Conservation (phyloP, 352 stramenopile genomes). For the Pythium aristosporum region DNA sequence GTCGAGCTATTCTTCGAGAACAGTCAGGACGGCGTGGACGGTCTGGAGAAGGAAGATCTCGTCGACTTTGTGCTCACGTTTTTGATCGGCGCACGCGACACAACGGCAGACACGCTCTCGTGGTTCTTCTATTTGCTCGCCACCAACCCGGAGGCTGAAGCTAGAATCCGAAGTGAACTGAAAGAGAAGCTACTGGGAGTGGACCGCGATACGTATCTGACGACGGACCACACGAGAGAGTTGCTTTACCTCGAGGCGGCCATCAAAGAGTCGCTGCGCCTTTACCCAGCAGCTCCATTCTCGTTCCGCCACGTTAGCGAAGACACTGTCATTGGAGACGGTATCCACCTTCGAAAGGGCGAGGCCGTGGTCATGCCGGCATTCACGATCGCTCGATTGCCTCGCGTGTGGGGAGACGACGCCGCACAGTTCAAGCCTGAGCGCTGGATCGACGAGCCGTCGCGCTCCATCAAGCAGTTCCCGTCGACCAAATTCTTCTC, state of each 20-base stretch:
- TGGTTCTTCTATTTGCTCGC: constrained; percentile 49
- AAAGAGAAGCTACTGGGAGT: background rate
- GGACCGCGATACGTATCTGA: background rate
- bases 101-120: constrained; percentile 42
- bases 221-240: background rate
- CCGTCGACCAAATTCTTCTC: constrained; percentile 23
- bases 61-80: constrained; percentile 55
- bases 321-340: constrained; percentile 46
- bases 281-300: constrained; percentile 27
- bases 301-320: constrained; percentile 51
- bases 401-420: constrained; percentile 44
- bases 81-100: constrained; percentile 50
- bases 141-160: constrained; percentile 32
- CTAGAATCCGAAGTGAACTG: constrained; percentile 31
- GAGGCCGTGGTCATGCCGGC: constrained; percentile 21
- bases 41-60: constrained; percentile 26
- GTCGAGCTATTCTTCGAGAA: constrained; percentile 23
- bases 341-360: constrained; percentile 27
- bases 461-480: background rate
- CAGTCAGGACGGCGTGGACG: constrained; percentile 14
- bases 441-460: constrained; percentile 39
- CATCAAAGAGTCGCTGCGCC: constrained; percentile 12
- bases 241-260: constrained; percentile 16
- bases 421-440: constrained; percentile 54
- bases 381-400: constrained; percentile 34